A percentile compares a stretch with the other conserved stretches of the same genome.
Conservation (phyloP, 495 filamentous ascomycete genomes). For the Hyaloscypha finlandica region DNA sequence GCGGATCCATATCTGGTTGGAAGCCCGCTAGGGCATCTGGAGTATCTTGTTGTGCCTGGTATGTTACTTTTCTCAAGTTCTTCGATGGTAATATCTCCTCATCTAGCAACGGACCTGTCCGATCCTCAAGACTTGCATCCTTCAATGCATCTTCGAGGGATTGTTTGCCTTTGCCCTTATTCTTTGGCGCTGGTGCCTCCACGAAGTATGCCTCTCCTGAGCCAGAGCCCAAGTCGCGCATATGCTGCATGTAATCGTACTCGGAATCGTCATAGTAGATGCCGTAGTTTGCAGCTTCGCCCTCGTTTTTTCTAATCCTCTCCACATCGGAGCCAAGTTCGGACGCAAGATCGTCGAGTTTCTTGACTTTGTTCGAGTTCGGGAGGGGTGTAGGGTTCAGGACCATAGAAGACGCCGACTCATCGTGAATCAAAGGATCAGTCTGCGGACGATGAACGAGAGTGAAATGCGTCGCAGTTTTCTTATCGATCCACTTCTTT, state of each 20-base stretch:
- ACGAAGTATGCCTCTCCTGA: slow-evolving; percentile 71
- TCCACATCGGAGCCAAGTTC: slow-evolving; percentile 69
- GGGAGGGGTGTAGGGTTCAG: slow-evolving; percentile 58
- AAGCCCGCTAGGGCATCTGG: slow-evolving; percentile 91
- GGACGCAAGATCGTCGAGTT: slow-evolving; percentile 70
- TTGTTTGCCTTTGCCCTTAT: slow-evolving; percentile 66
- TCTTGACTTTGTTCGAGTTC: slow-evolving; percentile 59
- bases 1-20: slow-evolving; percentile 97
- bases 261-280: slow-evolving; percentile 84
- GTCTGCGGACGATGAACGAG: slow-evolving; percentile 96
- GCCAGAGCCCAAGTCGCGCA: slow-evolving; percentile 75
- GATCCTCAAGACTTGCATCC: slow-evolving; percentile 60
- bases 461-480: slow-evolving; percentile 85
- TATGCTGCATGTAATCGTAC: slow-evolving; percentile 99
- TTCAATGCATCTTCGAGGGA: slow-evolving; percentile 80
- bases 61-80: slow-evolving; percentile 70
- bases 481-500: slow-evolving; percentile 93
- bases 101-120: slow-evolving; percentile 61
- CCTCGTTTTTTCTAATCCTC: slow-evolving; percentile 81
- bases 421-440: slow-evolving; percentile 92
- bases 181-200: slow-evolving; percentile 60
- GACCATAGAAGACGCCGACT: slow-evolving; percentile 77
- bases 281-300: slow-evolving; percentile 92
- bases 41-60: slow-evolving; percentile 91
- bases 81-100: slow-evolving; percentile 70